A percentile compares a stretch with the other conserved stretches of the same genome.
phyloP scores from a whole-genome alignment of 768 basidiomycete genomes.

The Suillus subluteus region DNA sequence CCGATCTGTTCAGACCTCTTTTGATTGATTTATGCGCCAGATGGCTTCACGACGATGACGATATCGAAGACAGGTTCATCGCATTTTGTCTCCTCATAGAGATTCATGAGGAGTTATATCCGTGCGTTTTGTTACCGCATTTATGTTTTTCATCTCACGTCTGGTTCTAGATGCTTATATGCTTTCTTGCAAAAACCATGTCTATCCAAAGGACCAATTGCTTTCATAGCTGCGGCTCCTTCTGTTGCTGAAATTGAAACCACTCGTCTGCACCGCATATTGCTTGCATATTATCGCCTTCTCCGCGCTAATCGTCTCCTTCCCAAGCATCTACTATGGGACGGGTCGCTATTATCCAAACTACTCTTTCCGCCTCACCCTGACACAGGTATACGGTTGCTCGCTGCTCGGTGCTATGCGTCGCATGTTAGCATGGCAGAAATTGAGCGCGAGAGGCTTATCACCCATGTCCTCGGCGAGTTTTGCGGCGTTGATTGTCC shows the following conservation, averaged over 20 bases:
- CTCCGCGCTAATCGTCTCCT: conserved; percentile 74
- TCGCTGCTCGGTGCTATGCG: conserved; percentile 81
- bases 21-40: conserved; percentile 78
- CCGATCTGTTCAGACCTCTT: conserved; percentile 73
- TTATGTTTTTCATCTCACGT: conserved; percentile 10
- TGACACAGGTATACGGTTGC: conserved; percentile 63
- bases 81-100: conserved; percentile 69
- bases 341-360: conserved; percentile 43
- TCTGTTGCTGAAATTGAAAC: conserved; percentile 39
- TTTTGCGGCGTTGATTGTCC: conserved; percentile 61
- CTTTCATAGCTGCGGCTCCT: conserved; percentile 40
- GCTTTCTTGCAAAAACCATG: conserved; percentile 47
- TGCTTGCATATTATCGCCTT: conserved; percentile 84
- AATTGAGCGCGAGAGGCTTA: conserved; percentile 67
- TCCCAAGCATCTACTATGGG: conserved; percentile 66
- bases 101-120: conserved; percentile 71
- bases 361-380: conserved; percentile 56
- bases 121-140: conserved; percentile 47
- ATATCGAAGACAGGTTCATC: conserved; percentile 53
- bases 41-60: conserved; percentile 67
- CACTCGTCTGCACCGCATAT: conserved; percentile 61
- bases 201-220: conserved; percentile 58
- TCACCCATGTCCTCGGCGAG: conserved; percentile 63
- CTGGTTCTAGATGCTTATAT: conserved; percentile 53
- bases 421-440: conserved; percentile 80